Evolutionary conservation across 176 grass and related monocot genomes (phyloP).

Genomic region (Oryza brachyantha): DNA sequence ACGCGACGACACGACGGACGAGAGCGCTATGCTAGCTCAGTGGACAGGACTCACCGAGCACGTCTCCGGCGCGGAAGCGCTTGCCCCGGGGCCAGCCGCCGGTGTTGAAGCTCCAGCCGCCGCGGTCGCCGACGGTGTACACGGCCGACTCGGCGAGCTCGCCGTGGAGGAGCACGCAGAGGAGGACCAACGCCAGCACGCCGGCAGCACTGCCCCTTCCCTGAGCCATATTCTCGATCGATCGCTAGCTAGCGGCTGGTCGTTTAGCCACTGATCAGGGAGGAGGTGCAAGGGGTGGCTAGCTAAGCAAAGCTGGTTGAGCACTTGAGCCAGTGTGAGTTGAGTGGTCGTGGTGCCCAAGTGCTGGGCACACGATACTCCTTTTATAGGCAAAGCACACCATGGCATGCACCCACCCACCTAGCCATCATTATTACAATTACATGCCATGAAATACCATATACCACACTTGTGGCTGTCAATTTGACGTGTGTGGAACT

Average conservation of each 20-base stretch:
- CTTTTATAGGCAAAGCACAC: constrained; percentile 35
- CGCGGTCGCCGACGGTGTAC: constrained; percentile 69
- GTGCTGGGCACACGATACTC: not conserved
- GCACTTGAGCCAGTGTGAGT: not conserved
- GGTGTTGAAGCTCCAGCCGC: constrained; percentile 62
- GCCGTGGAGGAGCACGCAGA: constrained; percentile 70
- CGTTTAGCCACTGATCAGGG: not conserved
- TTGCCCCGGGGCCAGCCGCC: constrained; percentile 59
- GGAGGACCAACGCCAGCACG: constrained; percentile 39
- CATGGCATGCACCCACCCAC: not conserved
- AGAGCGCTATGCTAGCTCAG: too few species aligned
- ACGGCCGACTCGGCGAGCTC: constrained; percentile 58
- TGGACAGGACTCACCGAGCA: constrained; percentile 53
- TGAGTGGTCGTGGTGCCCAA: constrained; percentile 3
- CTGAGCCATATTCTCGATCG: constrained; percentile 55
- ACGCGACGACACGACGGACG: not conserved
- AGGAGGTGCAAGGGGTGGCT: not conserved
- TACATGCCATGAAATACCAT: not conserved
- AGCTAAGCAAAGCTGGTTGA: not conserved
- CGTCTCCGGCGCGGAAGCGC: constrained; percentile 79
- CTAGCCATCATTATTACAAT: too few species aligned
- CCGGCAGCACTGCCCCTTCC: constrained; percentile 71
- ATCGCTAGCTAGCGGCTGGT: not conserved
- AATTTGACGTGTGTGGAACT: not conserved
- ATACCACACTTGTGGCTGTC: not conserved